Conservation (phyloP, 1,284 basidiomycete genomes). For the Filobasidium uniguttulatum region DNA sequence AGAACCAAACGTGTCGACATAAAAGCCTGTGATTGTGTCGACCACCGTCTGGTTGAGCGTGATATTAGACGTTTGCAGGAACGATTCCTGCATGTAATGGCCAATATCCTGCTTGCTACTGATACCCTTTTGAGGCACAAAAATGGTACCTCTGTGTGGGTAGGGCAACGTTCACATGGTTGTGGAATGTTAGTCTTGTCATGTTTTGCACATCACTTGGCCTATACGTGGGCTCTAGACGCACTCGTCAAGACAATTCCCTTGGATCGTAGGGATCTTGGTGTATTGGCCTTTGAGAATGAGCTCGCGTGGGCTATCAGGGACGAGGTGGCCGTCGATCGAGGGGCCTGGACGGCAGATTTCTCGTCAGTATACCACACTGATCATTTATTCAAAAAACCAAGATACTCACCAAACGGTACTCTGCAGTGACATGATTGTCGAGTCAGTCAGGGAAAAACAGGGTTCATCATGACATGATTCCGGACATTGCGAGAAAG, state of each 20-base stretch:
- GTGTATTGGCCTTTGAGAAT: slow-evolving; percentile 25
- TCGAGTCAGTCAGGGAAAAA: no score
- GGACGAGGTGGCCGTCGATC: slow-evolving; percentile 33
- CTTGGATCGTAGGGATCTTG: slow-evolving; percentile 33
- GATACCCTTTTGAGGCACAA: slow-evolving; percentile 21
- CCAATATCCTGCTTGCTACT: no score
- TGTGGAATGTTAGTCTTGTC: no score
- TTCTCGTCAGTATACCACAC: no score
- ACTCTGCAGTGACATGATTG: no score
- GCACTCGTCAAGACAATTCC: slow-evolving; percentile 32
- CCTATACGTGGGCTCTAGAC: not conserved
- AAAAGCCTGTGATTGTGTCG: not conserved
- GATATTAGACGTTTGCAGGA: slow-evolving; percentile 14
- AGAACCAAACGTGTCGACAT: not conserved
- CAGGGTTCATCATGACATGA: no score
- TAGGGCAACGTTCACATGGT: no score
- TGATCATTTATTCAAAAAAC: no score
- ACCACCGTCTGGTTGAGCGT: slow-evolving; percentile 16
- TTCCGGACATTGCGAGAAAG: no score
- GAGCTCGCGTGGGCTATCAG: slow-evolving; percentile 25
- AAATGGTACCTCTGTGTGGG: slow-evolving; percentile 29
- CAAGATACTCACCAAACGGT: no score
- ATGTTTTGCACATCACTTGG: no score
- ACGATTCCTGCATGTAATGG: no score
- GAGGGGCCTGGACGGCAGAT: slow-evolving; percentile 26